These are phyloP conservation scores for Vitellaria paradoxa DNA, from an alignment of 179 eudicot species.

Conservation along the genomic window DNA sequence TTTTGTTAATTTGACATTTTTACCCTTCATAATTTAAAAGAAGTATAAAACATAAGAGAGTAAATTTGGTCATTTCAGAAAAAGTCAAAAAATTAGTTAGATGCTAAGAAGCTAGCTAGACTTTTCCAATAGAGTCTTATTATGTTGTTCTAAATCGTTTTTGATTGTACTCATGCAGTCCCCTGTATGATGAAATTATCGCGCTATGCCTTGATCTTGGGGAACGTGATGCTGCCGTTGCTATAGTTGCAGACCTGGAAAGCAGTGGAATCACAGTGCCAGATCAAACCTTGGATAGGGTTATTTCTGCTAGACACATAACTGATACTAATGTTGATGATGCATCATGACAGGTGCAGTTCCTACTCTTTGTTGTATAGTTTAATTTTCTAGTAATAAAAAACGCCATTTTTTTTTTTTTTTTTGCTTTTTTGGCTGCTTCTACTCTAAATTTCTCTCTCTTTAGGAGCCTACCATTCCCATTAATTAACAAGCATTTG, in stretches of 20 bases:
- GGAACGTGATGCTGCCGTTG: slow-evolving; percentile 91
- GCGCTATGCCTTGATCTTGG: slow-evolving; percentile 80
- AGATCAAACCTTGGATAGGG: slow-evolving; percentile 82
- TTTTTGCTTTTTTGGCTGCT: no score
- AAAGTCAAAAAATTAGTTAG: no score
- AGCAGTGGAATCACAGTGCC: slow-evolving; percentile 74
- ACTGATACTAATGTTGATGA: slow-evolving; percentile 41
- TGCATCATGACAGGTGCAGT: slow-evolving; percentile 23
- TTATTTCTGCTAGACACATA: slow-evolving; percentile 71
- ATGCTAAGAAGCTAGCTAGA: background rate
- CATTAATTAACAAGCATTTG: no score
- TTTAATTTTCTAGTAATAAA: no score
- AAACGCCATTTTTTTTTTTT: no score
- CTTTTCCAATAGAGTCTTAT: background rate
- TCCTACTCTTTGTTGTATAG: no score
- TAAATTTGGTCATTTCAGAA: no score
- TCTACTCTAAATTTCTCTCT: no score
- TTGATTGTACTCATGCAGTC: slow-evolving; percentile 46
- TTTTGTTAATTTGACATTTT: no score
- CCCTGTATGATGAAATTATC: slow-evolving; percentile 85
- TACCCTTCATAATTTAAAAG: no score
- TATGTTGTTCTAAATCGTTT: background rate
- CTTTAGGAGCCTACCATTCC: no score
- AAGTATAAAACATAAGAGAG: no score
- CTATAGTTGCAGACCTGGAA: slow-evolving; percentile 90